phyloP scores from a whole-genome alignment of 2,329 filamentous ascomycete genomes.

The Trichoderma harzianum region DNA sequence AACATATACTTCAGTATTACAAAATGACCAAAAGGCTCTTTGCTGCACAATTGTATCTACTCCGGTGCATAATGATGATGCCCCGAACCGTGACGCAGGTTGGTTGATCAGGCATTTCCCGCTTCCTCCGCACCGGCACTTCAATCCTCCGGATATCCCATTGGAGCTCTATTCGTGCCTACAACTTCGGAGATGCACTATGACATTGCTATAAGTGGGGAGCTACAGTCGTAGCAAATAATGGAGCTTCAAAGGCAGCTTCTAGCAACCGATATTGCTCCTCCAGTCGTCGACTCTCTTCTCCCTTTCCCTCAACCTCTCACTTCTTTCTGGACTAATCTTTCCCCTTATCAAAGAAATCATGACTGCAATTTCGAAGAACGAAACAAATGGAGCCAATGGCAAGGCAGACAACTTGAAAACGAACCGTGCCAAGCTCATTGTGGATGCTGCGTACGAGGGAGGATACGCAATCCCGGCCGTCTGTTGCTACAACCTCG shows the following conservation, averaged over 20 bases:
- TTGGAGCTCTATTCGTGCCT: neutral
- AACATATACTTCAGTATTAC: neutral
- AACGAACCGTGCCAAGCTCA: neutral
- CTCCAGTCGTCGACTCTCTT: neutral
- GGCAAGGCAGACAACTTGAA: neutral
- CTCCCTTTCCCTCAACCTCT: neutral
- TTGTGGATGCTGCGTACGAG: neutral
- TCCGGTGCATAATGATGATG: neutral
- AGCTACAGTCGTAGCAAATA: neutral
- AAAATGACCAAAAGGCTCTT: neutral
- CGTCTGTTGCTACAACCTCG: neutral
- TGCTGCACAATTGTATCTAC: fast-evolving
- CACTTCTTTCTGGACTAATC: neutral
- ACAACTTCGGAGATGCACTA: neutral
- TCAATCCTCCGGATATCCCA: neutral
- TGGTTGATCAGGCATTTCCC: neutral
- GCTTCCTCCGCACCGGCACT: neutral
- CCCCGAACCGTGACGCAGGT: neutral
- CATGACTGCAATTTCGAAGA: neutral
- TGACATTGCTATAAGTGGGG: neutral
- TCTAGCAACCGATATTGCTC: neutral
- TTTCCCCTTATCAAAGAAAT: too few species aligned
- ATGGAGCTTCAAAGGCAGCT: neutral
- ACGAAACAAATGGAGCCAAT: neutral
- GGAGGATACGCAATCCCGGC: neutral